Conservation (phyloP, 2,329 filamentous ascomycete species). For the Colletotrichum incanum region DNA sequence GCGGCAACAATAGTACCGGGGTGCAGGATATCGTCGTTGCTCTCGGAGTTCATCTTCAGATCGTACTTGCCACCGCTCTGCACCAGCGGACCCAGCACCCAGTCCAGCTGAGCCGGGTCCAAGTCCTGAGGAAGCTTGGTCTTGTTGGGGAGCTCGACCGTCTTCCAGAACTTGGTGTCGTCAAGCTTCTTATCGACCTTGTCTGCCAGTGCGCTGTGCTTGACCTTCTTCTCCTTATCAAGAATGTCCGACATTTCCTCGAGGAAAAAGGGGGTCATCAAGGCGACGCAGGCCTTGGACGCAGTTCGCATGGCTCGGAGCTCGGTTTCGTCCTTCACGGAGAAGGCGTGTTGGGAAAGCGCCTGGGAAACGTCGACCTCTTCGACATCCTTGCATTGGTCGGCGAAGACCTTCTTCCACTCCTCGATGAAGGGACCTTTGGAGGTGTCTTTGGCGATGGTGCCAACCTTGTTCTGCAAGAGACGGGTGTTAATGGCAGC, state of each 20-base stretch:
- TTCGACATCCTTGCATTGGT: slow-evolving; percentile 87
- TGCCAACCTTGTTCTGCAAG: slow-evolving; percentile 86
- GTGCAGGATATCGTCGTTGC: slow-evolving; percentile 87
- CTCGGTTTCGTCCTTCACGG: slow-evolving; percentile 95
- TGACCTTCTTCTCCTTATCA: slow-evolving; percentile 97
- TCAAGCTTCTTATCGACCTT: slow-evolving; percentile 94
- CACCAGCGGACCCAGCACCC: slow-evolving; percentile 90
- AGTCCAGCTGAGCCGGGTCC: slow-evolving; percentile 90
- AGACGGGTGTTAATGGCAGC: slow-evolving; percentile 20
- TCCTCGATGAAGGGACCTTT: slow-evolving; percentile 94
- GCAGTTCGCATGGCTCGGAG: slow-evolving; percentile 94
- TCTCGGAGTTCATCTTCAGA: slow-evolving; percentile 82
- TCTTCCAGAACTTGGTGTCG: slow-evolving; percentile 94
- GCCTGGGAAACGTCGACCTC: slow-evolving; percentile 89
- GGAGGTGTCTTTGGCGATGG: slow-evolving; percentile 87
- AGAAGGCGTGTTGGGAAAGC: slow-evolving; percentile 86
- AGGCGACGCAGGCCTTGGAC: slow-evolving; percentile 91
- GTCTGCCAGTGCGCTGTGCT: slow-evolving; percentile 87
- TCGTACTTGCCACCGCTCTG: slow-evolving; percentile 98
- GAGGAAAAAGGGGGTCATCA: slow-evolving; percentile 97
- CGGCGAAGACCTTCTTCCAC: slow-evolving; percentile 88
- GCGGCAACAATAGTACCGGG: slow-evolving; percentile 94
- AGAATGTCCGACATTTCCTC: slow-evolving; percentile 98
- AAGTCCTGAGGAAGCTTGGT: slow-evolving; percentile 89
- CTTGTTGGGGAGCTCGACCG: slow-evolving; percentile 77